A percentile compares a stretch with the other conserved stretches of the same genome.
These are phyloP conservation scores for Plasmodium gaboni DNA, from an alignment of 169 alveolate species.

Conservation along the genomic window DNA sequence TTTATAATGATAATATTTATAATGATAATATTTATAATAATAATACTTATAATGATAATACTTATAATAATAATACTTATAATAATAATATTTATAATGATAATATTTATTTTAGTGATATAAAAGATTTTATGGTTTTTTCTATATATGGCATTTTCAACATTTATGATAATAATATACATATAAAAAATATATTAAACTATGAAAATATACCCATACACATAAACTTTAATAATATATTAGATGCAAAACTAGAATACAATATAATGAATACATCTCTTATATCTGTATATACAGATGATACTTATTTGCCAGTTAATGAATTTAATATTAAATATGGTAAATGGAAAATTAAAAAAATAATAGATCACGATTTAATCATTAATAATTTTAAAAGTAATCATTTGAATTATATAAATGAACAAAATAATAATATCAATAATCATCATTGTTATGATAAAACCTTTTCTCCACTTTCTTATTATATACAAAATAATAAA, in stretches of 20 bases:
- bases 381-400: not conserved
- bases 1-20: too few species aligned
- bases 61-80: too few species aligned
- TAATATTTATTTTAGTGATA: not conserved
- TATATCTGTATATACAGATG: constrained; percentile 74
- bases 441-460: not conserved
- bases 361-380: not conserved
- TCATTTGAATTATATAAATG: not conserved
- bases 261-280: constrained; percentile 40
- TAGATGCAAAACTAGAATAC: constrained; percentile 62
- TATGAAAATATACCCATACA: constrained; percentile 56
- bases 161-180: constrained; percentile 38
- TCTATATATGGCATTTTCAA: constrained; percentile 70
- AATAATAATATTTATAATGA: too few species aligned
- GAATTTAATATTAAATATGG: constrained; percentile 66
- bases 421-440: not conserved
- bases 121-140: constrained; percentile 15
- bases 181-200: constrained; percentile 59
- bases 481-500: constrained; percentile 4
- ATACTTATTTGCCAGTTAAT: constrained; percentile 37
- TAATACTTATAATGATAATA: too few species aligned
- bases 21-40: too few species aligned
- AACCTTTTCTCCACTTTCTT: not conserved
- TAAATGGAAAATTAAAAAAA: constrained; percentile 62
- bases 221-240: constrained; percentile 30